Evolutionary conservation across 2,329 filamentous ascomycete genomes (phyloP).

Genomic region (Diplodia seriata): DNA sequence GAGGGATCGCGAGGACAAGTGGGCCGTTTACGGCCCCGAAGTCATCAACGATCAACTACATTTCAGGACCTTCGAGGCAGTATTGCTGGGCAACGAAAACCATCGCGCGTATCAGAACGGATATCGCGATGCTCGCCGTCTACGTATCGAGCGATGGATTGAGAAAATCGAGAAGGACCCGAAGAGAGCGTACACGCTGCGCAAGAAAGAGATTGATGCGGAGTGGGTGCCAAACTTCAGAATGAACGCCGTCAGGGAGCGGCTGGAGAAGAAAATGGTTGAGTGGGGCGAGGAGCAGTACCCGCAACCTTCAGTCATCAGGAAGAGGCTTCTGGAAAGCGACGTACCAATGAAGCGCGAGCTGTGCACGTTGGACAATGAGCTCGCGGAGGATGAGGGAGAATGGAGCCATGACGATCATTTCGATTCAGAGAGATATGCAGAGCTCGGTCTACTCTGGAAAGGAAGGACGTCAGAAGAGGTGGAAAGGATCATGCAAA

Average conservation of each 20-base stretch:
- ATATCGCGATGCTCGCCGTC: conserved; percentile 14
- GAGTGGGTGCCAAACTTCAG: conserved; percentile 20
- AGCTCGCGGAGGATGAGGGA: neutral
- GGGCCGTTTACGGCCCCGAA: neutral
- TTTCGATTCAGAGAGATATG: neutral
- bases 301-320: neutral
- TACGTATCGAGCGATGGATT: conserved; percentile 8
- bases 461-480: conserved; percentile 4
- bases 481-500: conserved; percentile 1
- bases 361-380: neutral
- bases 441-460: conserved; percentile 8
- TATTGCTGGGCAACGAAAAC: conserved; percentile 10
- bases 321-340: conserved; percentile 8
- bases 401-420: neutral
- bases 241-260: conserved; percentile 14
- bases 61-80: conserved; percentile 17
- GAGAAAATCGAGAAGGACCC: neutral
- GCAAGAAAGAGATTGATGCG: conserved; percentile 10
- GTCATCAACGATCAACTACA: conserved; percentile 1
- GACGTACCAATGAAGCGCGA: conserved; percentile 15
- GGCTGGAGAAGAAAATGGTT: conserved; percentile 5
- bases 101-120: conserved; percentile 18
- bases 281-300: conserved; percentile 10
- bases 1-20: conserved; percentile 5
- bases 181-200: neutral